A percentile compares a stretch with the other conserved stretches of the same genome.
Conservation (phyloP, 1,284 basidiomycete species). For the Pholiota adiposa region DNA sequence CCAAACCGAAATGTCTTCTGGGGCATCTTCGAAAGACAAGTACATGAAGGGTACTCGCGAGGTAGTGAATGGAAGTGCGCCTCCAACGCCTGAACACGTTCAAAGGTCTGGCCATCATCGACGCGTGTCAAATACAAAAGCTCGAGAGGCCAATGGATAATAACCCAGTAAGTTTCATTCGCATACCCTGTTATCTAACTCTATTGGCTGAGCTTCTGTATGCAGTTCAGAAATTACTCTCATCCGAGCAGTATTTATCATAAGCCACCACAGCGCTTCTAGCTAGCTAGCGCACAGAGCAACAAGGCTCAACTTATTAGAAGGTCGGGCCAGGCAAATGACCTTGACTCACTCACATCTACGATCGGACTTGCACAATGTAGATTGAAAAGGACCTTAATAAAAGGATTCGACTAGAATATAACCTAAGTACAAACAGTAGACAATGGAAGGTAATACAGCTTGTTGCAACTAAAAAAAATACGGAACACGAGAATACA, state of each 20-base stretch:
- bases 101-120: conserved; percentile 12
- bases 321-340: conserved; percentile 12
- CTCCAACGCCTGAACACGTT: conserved; percentile 1
- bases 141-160: conserved; percentile 23
- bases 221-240: not conserved
- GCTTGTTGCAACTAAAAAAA: conserved; percentile 24
- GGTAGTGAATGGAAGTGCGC: conserved; percentile 9
- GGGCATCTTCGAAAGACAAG: conserved; percentile 17
- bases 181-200: too few species aligned
- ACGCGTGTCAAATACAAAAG: conserved; percentile 17
- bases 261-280: not conserved
- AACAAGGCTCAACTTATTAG: conserved; percentile 5
- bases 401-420: conserved; percentile 9
- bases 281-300: not conserved
- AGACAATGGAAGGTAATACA: conserved; percentile 24
- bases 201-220: not conserved
- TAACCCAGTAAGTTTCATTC: not conserved
- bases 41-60: conserved; percentile 13
- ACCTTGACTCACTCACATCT: conserved; percentile 4
- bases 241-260: not conserved
- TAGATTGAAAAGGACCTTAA: conserved; percentile 4
- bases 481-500: conserved; percentile 22
- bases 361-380: conserved; percentile 6
- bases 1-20: conserved; percentile 9
- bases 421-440: conserved; percentile 8